phyloP scores from a whole-genome alignment of 768 basidiomycete species.

The Phlegmacium glaucopus region DNA sequence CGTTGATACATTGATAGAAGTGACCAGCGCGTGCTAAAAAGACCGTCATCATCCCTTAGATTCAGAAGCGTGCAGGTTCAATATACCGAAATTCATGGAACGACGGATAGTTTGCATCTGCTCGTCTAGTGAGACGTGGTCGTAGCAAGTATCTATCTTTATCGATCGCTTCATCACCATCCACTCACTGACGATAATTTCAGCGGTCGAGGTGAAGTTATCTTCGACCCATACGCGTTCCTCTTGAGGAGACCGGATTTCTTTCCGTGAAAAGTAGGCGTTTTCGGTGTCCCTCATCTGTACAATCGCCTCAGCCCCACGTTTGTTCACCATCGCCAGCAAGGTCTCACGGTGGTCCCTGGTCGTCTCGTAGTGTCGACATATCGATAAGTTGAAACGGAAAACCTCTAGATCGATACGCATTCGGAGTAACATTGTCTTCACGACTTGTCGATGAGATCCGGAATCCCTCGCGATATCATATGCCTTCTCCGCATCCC shows the following conservation, averaged over 20 bases:
- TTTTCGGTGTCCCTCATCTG: no score
- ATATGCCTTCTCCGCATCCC: slow-evolving; percentile 45
- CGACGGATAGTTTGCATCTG: slow-evolving; percentile 45
- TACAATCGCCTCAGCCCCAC: no score
- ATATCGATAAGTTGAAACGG: slow-evolving; percentile 42
- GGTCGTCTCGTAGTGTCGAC: slow-evolving; percentile 21
- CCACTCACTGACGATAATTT: slow-evolving; percentile 46
- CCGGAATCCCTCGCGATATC: slow-evolving; percentile 45
- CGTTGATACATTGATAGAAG: slow-evolving; percentile 53
- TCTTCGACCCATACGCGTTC: slow-evolving; percentile 40
- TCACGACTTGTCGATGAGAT: slow-evolving; percentile 50
- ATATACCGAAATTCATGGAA: slow-evolving; percentile 45
- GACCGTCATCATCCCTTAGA: background rate
- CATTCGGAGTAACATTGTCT: slow-evolving; percentile 39
- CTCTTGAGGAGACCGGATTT: slow-evolving; percentile 10
- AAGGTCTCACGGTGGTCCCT: slow-evolving; percentile 19
- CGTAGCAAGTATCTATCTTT: slow-evolving; percentile 42
- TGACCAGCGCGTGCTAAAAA: slow-evolving; percentile 35
- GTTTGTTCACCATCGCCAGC: slow-evolving; percentile 12
- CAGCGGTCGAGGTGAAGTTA: slow-evolving; percentile 37
- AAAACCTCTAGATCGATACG: slow-evolving; percentile 46
- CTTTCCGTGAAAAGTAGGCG: background rate
- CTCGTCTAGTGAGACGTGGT: slow-evolving; percentile 52
- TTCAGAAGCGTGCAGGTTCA: background rate
- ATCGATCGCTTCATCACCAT: slow-evolving; percentile 35